Evolutionary conservation across 176 grass and related monocot species (phyloP).

Genomic region (Triticum urartu): DNA sequence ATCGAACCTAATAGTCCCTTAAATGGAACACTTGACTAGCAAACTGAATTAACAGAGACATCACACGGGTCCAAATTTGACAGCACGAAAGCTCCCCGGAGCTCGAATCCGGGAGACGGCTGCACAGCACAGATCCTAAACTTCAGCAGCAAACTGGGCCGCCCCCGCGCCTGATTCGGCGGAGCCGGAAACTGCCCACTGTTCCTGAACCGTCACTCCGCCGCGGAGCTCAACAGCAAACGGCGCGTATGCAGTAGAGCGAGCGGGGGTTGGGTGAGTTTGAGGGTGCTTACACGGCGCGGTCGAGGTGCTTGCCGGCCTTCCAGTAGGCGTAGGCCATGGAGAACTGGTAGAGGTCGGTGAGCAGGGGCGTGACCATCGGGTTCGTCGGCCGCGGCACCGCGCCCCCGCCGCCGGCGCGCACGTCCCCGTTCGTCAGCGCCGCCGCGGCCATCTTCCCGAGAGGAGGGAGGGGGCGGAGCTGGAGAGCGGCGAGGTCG

Average conservation of each 20-base stretch:
- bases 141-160: not conserved
- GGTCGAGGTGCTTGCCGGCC: slow-evolving; percentile 88
- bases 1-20: not conserved
- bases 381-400: slow-evolving; percentile 70
- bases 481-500: not conserved
- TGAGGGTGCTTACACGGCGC: slow-evolving; percentile 60
- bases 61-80: not conserved
- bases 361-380: slow-evolving; percentile 91
- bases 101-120: not conserved
- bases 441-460: slow-evolving; percentile 18
- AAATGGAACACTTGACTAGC: not conserved
- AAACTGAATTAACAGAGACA: not conserved
- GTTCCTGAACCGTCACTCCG: not conserved
- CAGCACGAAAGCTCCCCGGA: not conserved
- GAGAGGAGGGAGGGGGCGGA: not conserved
- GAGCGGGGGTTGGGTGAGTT: not conserved
- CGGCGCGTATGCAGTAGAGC: not conserved
- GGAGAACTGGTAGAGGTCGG: slow-evolving; percentile 99
- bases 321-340: slow-evolving; percentile 99
- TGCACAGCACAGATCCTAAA: not conserved
- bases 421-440: slow-evolving; percentile 35
- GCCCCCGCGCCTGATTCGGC: not conserved
- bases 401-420: not conserved
- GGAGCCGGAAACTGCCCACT: not conserved
- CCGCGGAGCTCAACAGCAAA: not conserved